Evolutionary conservation across 139 green algal genomes (phyloP).

Genomic region (Tetraselmis chui): DNA sequence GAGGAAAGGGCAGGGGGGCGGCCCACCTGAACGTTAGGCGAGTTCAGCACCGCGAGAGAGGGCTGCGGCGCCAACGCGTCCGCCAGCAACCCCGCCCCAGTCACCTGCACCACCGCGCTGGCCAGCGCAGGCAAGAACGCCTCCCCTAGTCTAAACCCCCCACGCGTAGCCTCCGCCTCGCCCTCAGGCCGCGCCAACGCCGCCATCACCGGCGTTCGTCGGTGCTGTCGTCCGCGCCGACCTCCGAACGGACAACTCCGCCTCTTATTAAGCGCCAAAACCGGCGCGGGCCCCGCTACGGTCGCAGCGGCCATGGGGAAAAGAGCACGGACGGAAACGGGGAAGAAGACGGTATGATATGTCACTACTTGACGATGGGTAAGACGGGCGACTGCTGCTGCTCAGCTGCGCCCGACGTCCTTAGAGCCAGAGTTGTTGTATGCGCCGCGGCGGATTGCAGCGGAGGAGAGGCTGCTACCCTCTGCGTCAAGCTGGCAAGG

Average conservation of each 20-base stretch:
- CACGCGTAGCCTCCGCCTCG: too few species aligned
- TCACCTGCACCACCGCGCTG: not conserved
- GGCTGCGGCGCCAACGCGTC: slow-evolving; percentile 6
- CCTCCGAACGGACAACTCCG: too few species aligned
- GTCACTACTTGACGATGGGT: slow-evolving; percentile 2
- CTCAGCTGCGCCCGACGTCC: slow-evolving; percentile 47
- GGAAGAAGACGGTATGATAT: not conserved
- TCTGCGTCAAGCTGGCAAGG: slow-evolving; percentile 27
- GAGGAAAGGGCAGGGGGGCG: not conserved
- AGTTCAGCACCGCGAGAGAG: slow-evolving; percentile 56
- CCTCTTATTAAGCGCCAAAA: not conserved
- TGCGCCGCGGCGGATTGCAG: slow-evolving; percentile 43
- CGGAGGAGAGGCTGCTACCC: slow-evolving; percentile 23
- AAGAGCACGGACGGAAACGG: not conserved
- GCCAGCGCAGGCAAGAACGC: slow-evolving; percentile 20
- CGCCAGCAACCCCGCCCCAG: not conserved
- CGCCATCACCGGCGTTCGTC: not conserved
- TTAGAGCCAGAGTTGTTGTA: slow-evolving; percentile 59
- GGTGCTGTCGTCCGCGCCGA: not conserved
- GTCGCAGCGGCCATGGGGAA: not conserved
- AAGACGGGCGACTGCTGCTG: too few species aligned
- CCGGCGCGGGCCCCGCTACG: not conserved
- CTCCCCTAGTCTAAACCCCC: too few species aligned
- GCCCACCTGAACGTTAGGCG: slow-evolving; percentile 37
- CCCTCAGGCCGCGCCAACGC: too few species aligned